Evolutionary conservation across 768 basidiomycete genomes (phyloP).

Genomic region (Kwoniella shandongensis): DNA sequence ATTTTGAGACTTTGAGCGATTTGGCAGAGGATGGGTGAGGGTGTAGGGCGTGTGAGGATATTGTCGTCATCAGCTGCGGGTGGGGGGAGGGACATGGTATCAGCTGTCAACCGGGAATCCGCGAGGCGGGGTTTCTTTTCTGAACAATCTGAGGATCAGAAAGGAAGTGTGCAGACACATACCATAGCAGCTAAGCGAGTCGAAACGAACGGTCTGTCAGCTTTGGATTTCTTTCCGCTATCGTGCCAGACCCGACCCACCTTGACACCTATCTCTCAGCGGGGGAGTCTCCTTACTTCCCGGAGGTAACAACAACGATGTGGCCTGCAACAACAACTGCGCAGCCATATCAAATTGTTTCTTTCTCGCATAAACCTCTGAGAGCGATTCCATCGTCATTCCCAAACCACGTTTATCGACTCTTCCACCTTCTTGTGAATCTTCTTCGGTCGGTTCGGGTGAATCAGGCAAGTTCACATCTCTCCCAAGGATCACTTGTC

Average conservation of each 20-base stretch:
- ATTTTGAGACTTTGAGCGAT: conserved; percentile 42
- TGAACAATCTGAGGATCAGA: too few species aligned
- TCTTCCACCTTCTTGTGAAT: conserved; percentile 26
- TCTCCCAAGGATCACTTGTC: conserved; percentile 28
- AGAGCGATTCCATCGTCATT: conserved; percentile 50
- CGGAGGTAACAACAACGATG: conserved; percentile 46
- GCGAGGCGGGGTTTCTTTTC: too few species aligned
- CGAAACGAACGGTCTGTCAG: background rate
- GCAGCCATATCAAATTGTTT: conserved; percentile 42
- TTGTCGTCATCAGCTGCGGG: conserved; percentile 51
- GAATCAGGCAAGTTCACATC: conserved; percentile 31
- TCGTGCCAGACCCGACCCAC: conserved; percentile 22
- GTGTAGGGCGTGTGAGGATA: conserved; percentile 47
- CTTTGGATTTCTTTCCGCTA: background rate
- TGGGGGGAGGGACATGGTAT: background rate
- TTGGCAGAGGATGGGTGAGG: conserved; percentile 30
- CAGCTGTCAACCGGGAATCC: conserved; percentile 5
- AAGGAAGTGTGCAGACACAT: too few species aligned
- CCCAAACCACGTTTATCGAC: conserved; percentile 48
- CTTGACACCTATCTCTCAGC: conserved; percentile 48
- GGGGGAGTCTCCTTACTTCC: conserved; percentile 23
- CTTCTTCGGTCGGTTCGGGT: conserved; percentile 9
- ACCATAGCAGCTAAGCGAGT: conserved; percentile 29
- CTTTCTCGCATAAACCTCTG: conserved; percentile 49
- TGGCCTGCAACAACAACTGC: conserved; percentile 49